Base-by-base conservation (phyloP, 805 yeast species). In the Millerozyma miso region DNA sequence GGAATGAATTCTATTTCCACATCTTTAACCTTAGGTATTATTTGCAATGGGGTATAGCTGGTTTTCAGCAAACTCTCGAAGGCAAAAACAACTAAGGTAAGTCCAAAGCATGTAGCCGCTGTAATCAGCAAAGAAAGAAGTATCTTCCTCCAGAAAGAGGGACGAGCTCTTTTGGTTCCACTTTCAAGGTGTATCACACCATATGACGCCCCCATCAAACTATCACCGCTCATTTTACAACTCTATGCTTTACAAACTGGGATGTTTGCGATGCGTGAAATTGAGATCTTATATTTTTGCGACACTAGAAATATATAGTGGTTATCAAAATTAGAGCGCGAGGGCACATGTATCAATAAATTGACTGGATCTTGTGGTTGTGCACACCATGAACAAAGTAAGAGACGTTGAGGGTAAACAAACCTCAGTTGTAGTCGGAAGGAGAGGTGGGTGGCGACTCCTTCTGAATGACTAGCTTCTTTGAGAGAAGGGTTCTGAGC, bases 391-490 rank as follows among this genome's bases (percentile, higher is more conserved):
- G n/a, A n/a, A n/a, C n/a, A n/a, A n/a, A n/a, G n/a, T n/a, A n/a
- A n/a, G n/a, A n/a, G n/a, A n/a, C n/a, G n/a, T n/a, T n/a, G n/a
- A n/a, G n/a, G n/a, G n/a, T n/a, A n/a, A n/a, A n/a, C n/a, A n/a
- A n/a, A n/a, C n/a, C n/a, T 23, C 10, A 23, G 29, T 23, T 23
- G 29, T 23, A 23, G 29, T 23, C 29, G 6, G 29, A 23, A 6
- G 29, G 29, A 10, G 29, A 23, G 29, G 10, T 23, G 29, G 29
- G 29, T 7, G 29, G 29, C 4, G 51, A 66, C 55, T 88, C 96
- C 46, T 72, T 80, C 50, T 84, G 85, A 4, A 85, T 73, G 1
- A 89, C 69, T 3, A 83, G 46, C 18, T 85, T 76, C 44, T 72
- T 78, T 12, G 83, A 76, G 31, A 90, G 67, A 37, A 90, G 63